phyloP scores from a whole-genome alignment of 169 alveolate genomes.

The Plasmodium ovale region DNA sequence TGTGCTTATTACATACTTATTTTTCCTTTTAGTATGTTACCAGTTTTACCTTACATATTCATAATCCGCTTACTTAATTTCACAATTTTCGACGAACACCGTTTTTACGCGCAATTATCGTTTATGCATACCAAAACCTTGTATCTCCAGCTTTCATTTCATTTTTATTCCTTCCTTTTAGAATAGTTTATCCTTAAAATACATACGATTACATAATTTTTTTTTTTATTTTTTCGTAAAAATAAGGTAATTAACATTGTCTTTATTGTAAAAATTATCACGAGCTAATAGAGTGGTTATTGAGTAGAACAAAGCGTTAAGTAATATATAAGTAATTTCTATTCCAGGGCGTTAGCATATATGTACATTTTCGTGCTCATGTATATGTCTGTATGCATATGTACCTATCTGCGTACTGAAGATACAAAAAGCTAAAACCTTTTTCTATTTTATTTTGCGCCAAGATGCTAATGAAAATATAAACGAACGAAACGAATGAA shows the following conservation, averaged over 20 bases:
- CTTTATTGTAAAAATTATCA: constrained; percentile 15
- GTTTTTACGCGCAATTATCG: no score
- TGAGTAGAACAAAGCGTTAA: constrained; percentile 19
- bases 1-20: not conserved
- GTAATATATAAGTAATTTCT: constrained; percentile 6
- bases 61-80: not conserved
- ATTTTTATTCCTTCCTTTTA: not conserved
- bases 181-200: not conserved
- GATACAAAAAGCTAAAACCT: not conserved
- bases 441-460: constrained; percentile 23
- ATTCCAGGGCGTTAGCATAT: no score
- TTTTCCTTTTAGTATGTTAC: not conserved
- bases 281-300: constrained; percentile 31
- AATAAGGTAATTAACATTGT: constrained; percentile 52
- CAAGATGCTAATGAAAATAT: constrained; percentile 38
- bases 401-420: constrained; percentile 15
- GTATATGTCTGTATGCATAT: not conserved
- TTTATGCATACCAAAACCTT: no score
- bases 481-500: constrained; percentile 22
- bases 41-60: no score
- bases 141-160: not conserved
- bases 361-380: constrained; percentile 2
- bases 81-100: no score
- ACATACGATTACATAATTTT: constrained; percentile 7
- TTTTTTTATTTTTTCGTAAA: constrained; percentile 30